phyloP scores from a whole-genome alignment of 1,284 basidiomycete genomes.

The Schizopora paradoxa region DNA sequence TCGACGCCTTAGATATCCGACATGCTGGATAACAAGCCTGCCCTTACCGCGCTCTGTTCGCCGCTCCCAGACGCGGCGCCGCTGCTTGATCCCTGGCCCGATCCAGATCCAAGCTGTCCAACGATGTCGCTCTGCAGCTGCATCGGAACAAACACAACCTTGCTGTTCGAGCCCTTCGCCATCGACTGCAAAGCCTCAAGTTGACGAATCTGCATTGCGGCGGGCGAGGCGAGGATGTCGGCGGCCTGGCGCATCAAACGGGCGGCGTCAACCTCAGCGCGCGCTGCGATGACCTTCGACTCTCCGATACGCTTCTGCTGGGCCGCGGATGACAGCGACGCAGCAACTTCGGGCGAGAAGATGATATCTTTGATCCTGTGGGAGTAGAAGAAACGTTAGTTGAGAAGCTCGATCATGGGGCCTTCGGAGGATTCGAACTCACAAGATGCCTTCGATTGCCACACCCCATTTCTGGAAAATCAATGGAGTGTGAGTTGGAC shows the following conservation, averaged over 20 bases:
- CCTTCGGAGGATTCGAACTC: conserved; percentile 7
- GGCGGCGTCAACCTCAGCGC: conserved; percentile 93
- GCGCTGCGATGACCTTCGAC: conserved; percentile 92
- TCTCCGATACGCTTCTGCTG: conserved; percentile 95
- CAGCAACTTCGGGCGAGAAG: conserved; percentile 88
- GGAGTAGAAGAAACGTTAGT: not conserved
- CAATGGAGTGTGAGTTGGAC: not conserved
- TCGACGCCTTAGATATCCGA: conserved; percentile 24
- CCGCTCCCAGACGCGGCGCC: conserved; percentile 41
- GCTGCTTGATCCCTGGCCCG: conserved; percentile 29
- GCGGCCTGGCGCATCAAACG: conserved; percentile 92
- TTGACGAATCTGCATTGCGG: conserved; percentile 96
- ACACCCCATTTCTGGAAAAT: conserved; percentile 80
- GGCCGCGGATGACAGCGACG: conserved; percentile 87
- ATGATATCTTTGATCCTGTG: conserved; percentile 82
- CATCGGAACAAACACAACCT: conserved; percentile 95
- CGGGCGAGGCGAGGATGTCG: conserved; percentile 86
- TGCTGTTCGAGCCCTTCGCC: conserved; percentile 72
- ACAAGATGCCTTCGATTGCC: conserved; percentile 85
- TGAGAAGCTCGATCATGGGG: not conserved
- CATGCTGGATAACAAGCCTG: conserved; percentile 49
- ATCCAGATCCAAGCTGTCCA: conserved; percentile 38
- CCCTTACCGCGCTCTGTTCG: conserved; percentile 37
- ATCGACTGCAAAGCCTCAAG: conserved; percentile 79
- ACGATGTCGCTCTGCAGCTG: conserved; percentile 72